These are phyloP conservation scores for Sporisorium exsertum DNA, from an alignment of 1,284 basidiomycete genomes.

Conservation along the genomic window DNA sequence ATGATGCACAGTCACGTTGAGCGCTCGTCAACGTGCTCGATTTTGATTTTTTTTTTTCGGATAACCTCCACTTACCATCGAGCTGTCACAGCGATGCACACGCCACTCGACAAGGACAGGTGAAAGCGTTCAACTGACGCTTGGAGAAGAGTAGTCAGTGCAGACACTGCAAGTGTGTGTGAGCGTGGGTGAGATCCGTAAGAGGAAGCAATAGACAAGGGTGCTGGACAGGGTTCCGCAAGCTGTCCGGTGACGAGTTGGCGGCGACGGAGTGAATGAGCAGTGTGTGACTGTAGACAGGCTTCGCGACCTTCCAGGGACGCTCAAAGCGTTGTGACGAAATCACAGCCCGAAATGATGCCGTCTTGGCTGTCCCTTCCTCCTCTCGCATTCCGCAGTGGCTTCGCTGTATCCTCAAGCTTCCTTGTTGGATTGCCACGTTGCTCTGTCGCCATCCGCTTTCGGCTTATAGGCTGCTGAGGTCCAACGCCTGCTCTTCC, in stretches of 20 bases:
- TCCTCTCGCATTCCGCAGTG: conserved; percentile 10
- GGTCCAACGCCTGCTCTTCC: neutral
- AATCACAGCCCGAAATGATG: conserved; percentile 10
- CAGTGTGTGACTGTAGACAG: neutral
- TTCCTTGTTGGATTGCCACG: neutral
- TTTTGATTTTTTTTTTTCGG: conserved; percentile 1
- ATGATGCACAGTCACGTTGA: neutral
- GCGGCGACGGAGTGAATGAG: conserved; percentile 8
- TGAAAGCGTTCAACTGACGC: no score
- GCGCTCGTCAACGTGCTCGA: conserved; percentile 4
- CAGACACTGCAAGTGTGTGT: neutral
- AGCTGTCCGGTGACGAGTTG: conserved; percentile 13
- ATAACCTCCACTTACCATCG: conserved; percentile 15
- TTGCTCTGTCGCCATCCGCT: neutral
- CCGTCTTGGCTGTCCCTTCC: neutral
- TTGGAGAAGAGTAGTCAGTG: no score
- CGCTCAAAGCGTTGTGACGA: conserved; percentile 19
- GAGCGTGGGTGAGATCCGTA: no score
- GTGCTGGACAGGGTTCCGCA: conserved; percentile 12
- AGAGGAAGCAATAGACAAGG: neutral
- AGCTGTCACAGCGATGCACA: neutral
- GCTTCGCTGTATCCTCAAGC: neutral
- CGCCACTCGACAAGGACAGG: neutral
- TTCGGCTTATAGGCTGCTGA: neutral
- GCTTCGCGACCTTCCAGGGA: neutral